Conservation (phyloP, 805 yeast species). For the Candida bentonensis region DNA sequence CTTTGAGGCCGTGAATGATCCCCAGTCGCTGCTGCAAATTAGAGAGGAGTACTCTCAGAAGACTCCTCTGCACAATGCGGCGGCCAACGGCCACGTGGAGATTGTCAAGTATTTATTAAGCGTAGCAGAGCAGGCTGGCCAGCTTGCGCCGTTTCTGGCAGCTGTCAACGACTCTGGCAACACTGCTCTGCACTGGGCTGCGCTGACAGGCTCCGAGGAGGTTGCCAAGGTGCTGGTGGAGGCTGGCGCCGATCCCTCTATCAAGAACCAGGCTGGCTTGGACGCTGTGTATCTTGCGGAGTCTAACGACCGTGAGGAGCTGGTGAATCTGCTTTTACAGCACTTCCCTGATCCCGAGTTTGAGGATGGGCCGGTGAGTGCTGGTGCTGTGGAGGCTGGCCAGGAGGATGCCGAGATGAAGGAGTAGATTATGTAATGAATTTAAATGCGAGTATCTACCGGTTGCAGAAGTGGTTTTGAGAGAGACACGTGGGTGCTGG, state of each 20-base stretch:
- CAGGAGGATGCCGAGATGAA: not conserved
- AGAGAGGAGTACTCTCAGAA: slow-evolving; percentile 51
- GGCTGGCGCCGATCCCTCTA: slow-evolving; percentile 68
- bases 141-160: slow-evolving; percentile 28
- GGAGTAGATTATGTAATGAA: slow-evolving; percentile 1
- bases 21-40: slow-evolving; percentile 31
- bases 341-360: slow-evolving; percentile 52
- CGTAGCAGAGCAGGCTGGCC: slow-evolving; percentile 25
- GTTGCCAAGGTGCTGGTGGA: slow-evolving; percentile 60
- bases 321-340: slow-evolving; percentile 63
- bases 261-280: slow-evolving; percentile 60
- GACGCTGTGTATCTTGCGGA: slow-evolving; percentile 88
- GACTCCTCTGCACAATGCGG: slow-evolving; percentile 87
- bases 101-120: slow-evolving; percentile 47
- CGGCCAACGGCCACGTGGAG: slow-evolving; percentile 82
- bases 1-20: slow-evolving; percentile 32
- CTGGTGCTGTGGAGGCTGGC: slow-evolving; percentile 1
- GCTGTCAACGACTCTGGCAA: slow-evolving; percentile 68
- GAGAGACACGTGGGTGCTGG: too few species aligned
- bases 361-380: slow-evolving; percentile 36
- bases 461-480: too few species aligned
- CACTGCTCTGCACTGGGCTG: slow-evolving; percentile 95
- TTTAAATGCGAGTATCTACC: too few species aligned
- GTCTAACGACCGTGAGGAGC: slow-evolving; percentile 54
- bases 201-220: slow-evolving; percentile 70